Evolutionary conservation across 83 land plant species (phyloP).

Genomic region (Isoetes engelmannii): DNA sequence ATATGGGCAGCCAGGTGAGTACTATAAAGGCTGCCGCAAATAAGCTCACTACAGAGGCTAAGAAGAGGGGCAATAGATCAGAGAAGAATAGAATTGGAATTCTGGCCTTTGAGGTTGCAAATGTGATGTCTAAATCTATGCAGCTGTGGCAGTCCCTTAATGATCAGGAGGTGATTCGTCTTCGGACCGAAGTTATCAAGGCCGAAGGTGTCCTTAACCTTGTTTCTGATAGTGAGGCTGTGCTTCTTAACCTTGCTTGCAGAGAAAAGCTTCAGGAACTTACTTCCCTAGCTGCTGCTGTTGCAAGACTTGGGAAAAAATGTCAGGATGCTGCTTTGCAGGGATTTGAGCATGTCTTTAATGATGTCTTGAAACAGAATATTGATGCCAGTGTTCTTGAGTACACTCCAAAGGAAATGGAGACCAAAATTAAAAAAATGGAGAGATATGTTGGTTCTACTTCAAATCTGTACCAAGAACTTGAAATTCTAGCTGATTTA

Average conservation of each 20-base stretch:
- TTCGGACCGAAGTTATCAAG: slow-evolving; percentile 49
- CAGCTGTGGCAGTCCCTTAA: slow-evolving; percentile 75
- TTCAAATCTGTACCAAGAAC: slow-evolving; percentile 48
- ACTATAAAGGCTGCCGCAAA: slow-evolving; percentile 50
- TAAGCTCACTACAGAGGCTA: slow-evolving; percentile 18
- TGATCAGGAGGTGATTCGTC: slow-evolving; percentile 54
- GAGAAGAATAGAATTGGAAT: slow-evolving; percentile 53
- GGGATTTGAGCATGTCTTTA: slow-evolving; percentile 87
- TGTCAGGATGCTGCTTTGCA: slow-evolving; percentile 65
- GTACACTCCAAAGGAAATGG: slow-evolving; percentile 56
- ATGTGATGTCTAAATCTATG: slow-evolving; percentile 70
- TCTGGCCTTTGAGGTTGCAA: slow-evolving; percentile 91
- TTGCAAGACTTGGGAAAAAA: slow-evolving; percentile 77
- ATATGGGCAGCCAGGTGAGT: slow-evolving; percentile 70
- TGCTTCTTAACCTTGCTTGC: slow-evolving; percentile 58
- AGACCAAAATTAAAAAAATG: slow-evolving; percentile 54
- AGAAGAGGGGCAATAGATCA: slow-evolving; percentile 23
- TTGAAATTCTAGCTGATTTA: slow-evolving; percentile 54
- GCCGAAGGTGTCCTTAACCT: slow-evolving; percentile 54
- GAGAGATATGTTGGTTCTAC: slow-evolving; percentile 45
- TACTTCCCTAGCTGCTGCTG: slow-evolving; percentile 58
- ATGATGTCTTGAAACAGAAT: slow-evolving; percentile 49
- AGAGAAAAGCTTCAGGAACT: slow-evolving; percentile 84
- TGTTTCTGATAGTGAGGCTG: slow-evolving; percentile 55
- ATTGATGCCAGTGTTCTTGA: slow-evolving; percentile 48